phyloP scores from a whole-genome alignment of 495 filamentous ascomycete genomes.

The Thozetella sp. region DNA sequence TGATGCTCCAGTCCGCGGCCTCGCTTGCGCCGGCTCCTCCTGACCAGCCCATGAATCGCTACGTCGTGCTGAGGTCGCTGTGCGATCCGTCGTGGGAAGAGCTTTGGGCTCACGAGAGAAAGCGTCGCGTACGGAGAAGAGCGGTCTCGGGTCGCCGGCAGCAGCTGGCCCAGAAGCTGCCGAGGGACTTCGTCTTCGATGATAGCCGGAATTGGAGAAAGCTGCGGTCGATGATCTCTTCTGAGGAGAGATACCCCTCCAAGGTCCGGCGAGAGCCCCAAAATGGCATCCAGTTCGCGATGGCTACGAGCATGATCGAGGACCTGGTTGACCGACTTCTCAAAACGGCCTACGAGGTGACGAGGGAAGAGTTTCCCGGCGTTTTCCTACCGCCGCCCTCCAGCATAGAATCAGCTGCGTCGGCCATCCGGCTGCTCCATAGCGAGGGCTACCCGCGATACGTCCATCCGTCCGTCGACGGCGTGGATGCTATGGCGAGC shows the following conservation, averaged over 20 bases:
- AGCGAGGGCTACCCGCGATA: slow-evolving; percentile 38
- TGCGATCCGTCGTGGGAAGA: slow-evolving; percentile 1
- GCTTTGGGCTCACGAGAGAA: neutral
- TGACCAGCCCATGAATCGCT: neutral
- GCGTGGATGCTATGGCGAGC: slow-evolving; percentile 4
- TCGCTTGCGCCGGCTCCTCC: slow-evolving; percentile 1
- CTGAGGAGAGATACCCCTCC: slow-evolving; percentile 5
- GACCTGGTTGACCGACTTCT: slow-evolving; percentile 24
- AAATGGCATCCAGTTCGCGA: slow-evolving; percentile 10
- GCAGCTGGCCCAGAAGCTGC: neutral
- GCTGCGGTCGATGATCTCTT: slow-evolving; percentile 10
- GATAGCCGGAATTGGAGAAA: slow-evolving; percentile 3
- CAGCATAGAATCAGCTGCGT: slow-evolving; percentile 28
- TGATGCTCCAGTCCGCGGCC: slow-evolving; percentile 1
- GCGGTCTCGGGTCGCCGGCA: no score
- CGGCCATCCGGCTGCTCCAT: slow-evolving; percentile 23
- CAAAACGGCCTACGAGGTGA: slow-evolving; percentile 13
- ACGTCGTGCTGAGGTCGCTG: slow-evolving; percentile 7
- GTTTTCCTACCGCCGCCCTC: neutral
- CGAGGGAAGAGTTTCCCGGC: slow-evolving; percentile 11
- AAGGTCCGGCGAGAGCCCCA: slow-evolving; percentile 10
- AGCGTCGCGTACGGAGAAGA: neutral
- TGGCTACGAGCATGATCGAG: slow-evolving; percentile 11
- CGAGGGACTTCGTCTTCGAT: neutral
- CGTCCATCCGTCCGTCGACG: slow-evolving; percentile 18